A percentile compares a stretch with the other conserved stretches of the same genome.
Conservation (phyloP, 208 protist species). For the Leptomonas seymouri region DNA sequence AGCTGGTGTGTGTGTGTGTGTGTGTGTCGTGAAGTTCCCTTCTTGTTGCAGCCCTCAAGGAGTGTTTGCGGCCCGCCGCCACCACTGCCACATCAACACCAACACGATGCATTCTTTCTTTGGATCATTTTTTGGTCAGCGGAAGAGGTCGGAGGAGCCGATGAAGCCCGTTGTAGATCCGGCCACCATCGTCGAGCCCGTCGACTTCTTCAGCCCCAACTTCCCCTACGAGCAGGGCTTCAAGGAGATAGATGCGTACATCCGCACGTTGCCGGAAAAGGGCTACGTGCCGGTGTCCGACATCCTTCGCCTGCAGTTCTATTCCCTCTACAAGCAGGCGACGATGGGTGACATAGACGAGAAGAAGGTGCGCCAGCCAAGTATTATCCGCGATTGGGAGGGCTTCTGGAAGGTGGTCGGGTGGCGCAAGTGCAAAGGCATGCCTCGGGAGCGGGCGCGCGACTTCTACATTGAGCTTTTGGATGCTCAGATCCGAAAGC, state of each 20-base stretch:
- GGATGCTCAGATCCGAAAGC: constrained; percentile 26
- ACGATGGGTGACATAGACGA: constrained; percentile 84
- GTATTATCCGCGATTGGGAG: constrained; percentile 44
- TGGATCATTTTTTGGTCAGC: background rate
- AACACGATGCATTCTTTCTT: background rate
- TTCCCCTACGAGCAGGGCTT: constrained; percentile 46
- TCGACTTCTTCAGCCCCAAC: constrained; percentile 34
- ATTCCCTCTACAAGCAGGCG: constrained; percentile 89
- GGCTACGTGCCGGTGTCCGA: constrained; percentile 81
- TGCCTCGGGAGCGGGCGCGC: constrained; percentile 84
- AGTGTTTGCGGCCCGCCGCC: too few relatives aligned
- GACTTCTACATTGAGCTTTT: constrained; percentile 84
- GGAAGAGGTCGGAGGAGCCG: constrained; percentile 13
- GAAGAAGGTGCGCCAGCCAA: constrained; percentile 57
- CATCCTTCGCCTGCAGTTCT: constrained; percentile 84
- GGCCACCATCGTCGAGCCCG: constrained; percentile 29
- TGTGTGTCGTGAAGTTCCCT: too few relatives aligned
- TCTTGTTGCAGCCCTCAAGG: too few relatives aligned
- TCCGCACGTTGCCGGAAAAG: constrained; percentile 59
- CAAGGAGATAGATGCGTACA: constrained; percentile 62
- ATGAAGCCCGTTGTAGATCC: constrained; percentile 32
- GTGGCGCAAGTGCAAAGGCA: constrained; percentile 86
- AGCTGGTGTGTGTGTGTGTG: background rate
- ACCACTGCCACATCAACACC: too few relatives aligned
- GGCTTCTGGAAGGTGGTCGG: constrained; percentile 92